Conservation (phyloP, 192 early-diverging fungal species). For the Coemansia umbellata region DNA sequence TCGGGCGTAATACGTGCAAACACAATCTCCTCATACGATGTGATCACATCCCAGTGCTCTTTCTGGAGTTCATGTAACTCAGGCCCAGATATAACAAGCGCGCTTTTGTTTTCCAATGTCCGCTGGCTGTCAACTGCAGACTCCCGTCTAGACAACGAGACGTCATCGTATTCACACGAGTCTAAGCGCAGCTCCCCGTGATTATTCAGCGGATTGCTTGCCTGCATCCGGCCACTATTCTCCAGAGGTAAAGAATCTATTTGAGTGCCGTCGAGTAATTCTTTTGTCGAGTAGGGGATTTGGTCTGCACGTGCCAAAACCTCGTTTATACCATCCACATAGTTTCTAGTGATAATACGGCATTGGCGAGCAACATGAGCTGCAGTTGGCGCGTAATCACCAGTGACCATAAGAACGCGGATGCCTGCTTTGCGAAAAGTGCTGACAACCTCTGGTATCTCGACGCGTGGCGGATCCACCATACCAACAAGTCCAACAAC, state of each 20-base stretch:
- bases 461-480: slow-evolving; percentile 78
- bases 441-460: slow-evolving; percentile 60
- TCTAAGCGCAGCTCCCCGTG: too few species aligned
- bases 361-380: slow-evolving; percentile 73
- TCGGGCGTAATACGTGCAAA: slow-evolving; percentile 89
- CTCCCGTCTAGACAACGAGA: too few species aligned
- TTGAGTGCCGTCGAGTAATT: too few species aligned
- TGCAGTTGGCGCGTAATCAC: slow-evolving; percentile 76
- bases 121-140: slow-evolving; percentile 6
- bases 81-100: slow-evolving; percentile 64
- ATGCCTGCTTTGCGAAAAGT: slow-evolving; percentile 61
- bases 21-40: slow-evolving; percentile 68
- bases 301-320: slow-evolving; percentile 8
- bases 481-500: slow-evolving; percentile 75
- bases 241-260: too few species aligned
- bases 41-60: slow-evolving; percentile 67
- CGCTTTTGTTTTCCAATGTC: slow-evolving; percentile 1
- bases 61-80: slow-evolving; percentile 59
- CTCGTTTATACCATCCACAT: slow-evolving; percentile 37
- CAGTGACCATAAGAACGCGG: slow-evolving; percentile 83
- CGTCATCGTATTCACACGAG: too few species aligned
- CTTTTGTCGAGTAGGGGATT: too few species aligned
- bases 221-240: too few species aligned
- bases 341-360: slow-evolving; percentile 60
- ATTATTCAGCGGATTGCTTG: too few species aligned